A percentile compares a stretch with the other conserved stretches of the same genome.
These are phyloP conservation scores for Trypanosoma lewisi DNA, from an alignment of 208 protist species.

Conservation along the genomic window DNA sequence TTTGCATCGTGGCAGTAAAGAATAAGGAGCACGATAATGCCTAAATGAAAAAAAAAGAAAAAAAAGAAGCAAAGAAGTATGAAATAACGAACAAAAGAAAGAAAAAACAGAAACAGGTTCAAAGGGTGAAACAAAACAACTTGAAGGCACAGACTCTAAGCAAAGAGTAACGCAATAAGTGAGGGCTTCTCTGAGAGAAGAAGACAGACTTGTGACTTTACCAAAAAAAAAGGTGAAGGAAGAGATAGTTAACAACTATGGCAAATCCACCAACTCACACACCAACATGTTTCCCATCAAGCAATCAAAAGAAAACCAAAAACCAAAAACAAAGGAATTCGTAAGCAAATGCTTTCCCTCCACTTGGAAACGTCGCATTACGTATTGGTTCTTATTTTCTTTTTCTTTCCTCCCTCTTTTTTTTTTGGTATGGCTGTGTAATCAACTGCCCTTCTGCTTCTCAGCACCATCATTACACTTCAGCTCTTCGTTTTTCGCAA, in stretches of 20 bases:
- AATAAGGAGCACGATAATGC: background rate
- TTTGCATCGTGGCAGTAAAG: background rate
- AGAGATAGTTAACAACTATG: background rate
- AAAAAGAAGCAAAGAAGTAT: background rate
- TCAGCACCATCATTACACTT: background rate
- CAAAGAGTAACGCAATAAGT: too few relatives aligned
- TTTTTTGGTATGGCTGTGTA: background rate
- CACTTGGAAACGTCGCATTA: background rate
- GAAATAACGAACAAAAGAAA: background rate
- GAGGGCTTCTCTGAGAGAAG: too few relatives aligned
- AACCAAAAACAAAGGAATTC: background rate
- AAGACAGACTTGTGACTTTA: too few relatives aligned
- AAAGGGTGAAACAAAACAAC: too few relatives aligned
- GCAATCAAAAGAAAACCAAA: background rate
- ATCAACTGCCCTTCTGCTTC: slow-evolving; percentile 1
- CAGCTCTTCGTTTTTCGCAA: slow-evolving; percentile 3
- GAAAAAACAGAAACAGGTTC: background rate
- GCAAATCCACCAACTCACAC: background rate
- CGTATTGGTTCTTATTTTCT: background rate
- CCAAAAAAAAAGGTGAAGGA: background rate
- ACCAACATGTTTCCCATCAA: too few relatives aligned
- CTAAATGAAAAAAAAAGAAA: background rate
- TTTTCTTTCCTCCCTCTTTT: background rate
- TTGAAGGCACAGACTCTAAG: too few relatives aligned
- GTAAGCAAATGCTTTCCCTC: background rate